Conservation (phyloP, 306 rosid species). For the Cercis canadensis region DNA sequence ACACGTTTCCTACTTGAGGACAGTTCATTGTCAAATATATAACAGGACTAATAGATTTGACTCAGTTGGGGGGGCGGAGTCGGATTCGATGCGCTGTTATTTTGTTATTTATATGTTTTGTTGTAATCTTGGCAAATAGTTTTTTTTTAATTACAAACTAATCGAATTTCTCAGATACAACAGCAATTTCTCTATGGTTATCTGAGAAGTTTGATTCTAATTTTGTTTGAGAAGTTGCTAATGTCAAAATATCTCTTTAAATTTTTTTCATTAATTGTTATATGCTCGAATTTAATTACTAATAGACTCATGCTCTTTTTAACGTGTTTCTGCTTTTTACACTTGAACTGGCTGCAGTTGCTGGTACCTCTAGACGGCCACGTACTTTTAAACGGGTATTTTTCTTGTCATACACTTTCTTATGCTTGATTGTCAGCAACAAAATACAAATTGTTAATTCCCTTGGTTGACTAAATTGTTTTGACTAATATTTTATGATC, state of each 20-base stretch:
- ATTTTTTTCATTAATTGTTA: background rate
- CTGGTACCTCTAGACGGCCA: conserved; percentile 45
- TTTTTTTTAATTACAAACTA: background rate
- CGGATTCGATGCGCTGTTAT: background rate
- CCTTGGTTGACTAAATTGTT: background rate
- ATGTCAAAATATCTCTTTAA: background rate
- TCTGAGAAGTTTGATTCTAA: background rate
- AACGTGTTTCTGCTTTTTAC: too few relatives aligned
- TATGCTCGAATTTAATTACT: too few relatives aligned
- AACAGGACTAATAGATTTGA: background rate
- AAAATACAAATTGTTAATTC: background rate
- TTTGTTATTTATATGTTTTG: background rate
- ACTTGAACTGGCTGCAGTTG: conserved; percentile 37
- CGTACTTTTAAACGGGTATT: conserved; percentile 44
- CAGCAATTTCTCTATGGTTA: background rate
- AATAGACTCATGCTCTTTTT: too few relatives aligned
- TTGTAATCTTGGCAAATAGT: background rate
- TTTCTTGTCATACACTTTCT: background rate
- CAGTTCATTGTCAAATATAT: background rate
- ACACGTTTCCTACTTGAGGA: background rate
- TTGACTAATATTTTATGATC: background rate
- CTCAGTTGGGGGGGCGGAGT: too few relatives aligned
- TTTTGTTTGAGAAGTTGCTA: background rate
- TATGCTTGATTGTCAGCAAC: conserved; percentile 12
- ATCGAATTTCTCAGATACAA: background rate